A percentile compares a stretch with the other conserved stretches of the same genome.
Conservation (phyloP, 345 rosid genomes). For the Gossypium raimondii region DNA sequence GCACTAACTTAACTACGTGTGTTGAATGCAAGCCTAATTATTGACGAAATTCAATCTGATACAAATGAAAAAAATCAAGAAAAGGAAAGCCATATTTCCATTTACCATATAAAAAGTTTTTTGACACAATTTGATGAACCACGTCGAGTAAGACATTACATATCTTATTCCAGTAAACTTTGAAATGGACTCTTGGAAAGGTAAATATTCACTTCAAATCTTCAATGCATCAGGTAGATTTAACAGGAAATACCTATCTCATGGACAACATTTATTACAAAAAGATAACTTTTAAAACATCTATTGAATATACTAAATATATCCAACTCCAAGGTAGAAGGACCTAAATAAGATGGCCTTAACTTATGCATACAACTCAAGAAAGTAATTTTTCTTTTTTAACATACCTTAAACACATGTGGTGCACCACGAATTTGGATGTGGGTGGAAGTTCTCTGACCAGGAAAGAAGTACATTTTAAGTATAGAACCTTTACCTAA, state of each 20-base stretch:
- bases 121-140: background rate
- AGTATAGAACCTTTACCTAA: conserved; percentile 84
- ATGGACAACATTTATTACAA: background rate
- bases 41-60: background rate
- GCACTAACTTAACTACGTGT: background rate
- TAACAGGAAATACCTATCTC: background rate
- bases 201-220: background rate
- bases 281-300: background rate
- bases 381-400: background rate
- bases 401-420: conserved; percentile 73
- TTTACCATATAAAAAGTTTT: background rate
- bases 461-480: conserved; percentile 90
- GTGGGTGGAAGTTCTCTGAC: conserved; percentile 84
- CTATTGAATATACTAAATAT: background rate
- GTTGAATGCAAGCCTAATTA: background rate
- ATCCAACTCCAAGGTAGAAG: background rate
- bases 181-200: background rate
- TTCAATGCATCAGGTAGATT: background rate
- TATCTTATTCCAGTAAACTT: background rate
- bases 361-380: conserved; percentile 10
- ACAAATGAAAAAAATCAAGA: background rate
- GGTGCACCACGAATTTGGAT: conserved; percentile 90
- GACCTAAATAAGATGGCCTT: background rate
- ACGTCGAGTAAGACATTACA: background rate
- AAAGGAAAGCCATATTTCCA: background rate